These are phyloP conservation scores for Inonotus obliquus DNA, from an alignment of 1,284 basidiomycete species.

Conservation along the genomic window DNA sequence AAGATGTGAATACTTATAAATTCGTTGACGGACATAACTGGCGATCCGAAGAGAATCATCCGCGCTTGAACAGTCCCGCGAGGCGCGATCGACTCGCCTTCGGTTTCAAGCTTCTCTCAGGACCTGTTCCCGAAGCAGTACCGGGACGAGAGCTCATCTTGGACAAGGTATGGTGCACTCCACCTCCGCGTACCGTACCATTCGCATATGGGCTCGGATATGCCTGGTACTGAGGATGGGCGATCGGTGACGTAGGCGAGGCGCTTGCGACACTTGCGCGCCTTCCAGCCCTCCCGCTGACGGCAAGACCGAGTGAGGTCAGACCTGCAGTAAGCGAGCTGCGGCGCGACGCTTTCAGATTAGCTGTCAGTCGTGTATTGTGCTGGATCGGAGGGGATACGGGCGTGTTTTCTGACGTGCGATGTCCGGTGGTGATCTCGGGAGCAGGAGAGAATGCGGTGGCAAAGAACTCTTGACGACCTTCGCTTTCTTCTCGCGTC, in stretches of 20 bases:
- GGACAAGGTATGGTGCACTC: not conserved
- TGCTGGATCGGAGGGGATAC: not conserved
- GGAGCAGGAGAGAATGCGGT: conserved; percentile 9
- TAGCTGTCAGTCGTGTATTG: not conserved
- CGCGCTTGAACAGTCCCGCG: conserved; percentile 7
- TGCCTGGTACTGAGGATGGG: not conserved
- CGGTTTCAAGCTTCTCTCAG: not conserved
- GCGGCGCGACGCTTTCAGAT: not conserved
- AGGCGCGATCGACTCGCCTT: conserved; percentile 11
- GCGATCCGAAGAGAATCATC: not conserved
- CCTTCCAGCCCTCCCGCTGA: not conserved
- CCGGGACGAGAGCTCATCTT: not conserved
- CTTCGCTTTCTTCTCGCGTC: conserved; percentile 6
- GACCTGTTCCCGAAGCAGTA: not conserved
- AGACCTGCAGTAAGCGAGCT: not conserved
- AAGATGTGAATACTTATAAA: not conserved
- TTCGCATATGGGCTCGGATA: not conserved
- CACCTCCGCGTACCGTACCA: not conserved
- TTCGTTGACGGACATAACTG: not conserved
- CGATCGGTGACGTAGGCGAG: not conserved
- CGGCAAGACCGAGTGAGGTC: not conserved
- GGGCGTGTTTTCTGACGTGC: not conserved
- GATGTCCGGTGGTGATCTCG: not conserved
- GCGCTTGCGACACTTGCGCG: conserved; percentile 7
- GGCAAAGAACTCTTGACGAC: conserved; percentile 15